Conservation (phyloP, 2,329 filamentous ascomycete species). For the Aureobasidium sp. region DNA sequence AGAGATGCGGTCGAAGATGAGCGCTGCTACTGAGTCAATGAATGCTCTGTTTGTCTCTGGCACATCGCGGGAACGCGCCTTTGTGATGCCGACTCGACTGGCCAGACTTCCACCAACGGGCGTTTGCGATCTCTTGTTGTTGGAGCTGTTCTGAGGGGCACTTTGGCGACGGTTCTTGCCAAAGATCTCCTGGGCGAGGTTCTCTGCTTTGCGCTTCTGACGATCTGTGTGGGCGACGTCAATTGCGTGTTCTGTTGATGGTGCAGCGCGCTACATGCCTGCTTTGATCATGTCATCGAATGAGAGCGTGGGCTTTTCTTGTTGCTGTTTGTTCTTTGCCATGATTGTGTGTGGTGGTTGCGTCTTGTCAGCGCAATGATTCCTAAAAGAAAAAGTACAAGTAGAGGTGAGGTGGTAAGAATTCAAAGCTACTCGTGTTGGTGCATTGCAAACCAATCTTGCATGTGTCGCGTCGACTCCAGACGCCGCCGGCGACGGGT, state of each 20-base stretch:
- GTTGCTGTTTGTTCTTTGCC: slow-evolving; percentile 10
- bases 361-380: not conserved
- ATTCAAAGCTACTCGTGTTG: not conserved
- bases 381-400: not conserved
- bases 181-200: slow-evolving; percentile 66
- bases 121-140: slow-evolving; percentile 29
- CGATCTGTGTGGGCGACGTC: slow-evolving; percentile 43
- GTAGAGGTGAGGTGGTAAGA: not conserved
- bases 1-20: slow-evolving; percentile 11
- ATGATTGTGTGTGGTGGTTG: not conserved
- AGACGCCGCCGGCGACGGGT: not conserved
- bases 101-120: slow-evolving; percentile 50
- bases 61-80: slow-evolving; percentile 43
- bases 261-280: slow-evolving; percentile 29
- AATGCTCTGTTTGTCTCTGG: not conserved
- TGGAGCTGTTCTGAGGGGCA: slow-evolving; percentile 41
- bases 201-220: slow-evolving; percentile 64
- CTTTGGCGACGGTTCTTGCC: slow-evolving; percentile 53
- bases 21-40: not conserved
- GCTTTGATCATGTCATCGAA: slow-evolving; percentile 48
- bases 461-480: slow-evolving; percentile 13
- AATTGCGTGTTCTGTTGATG: slow-evolving; percentile 8
- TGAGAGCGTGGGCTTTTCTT: slow-evolving; percentile 31
- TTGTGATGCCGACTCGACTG: slow-evolving; percentile 65
- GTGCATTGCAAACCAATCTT: not conserved